These are phyloP conservation scores for Camelina laxa DNA, from an alignment of 345 rosid species.

Conservation along the genomic window DNA sequence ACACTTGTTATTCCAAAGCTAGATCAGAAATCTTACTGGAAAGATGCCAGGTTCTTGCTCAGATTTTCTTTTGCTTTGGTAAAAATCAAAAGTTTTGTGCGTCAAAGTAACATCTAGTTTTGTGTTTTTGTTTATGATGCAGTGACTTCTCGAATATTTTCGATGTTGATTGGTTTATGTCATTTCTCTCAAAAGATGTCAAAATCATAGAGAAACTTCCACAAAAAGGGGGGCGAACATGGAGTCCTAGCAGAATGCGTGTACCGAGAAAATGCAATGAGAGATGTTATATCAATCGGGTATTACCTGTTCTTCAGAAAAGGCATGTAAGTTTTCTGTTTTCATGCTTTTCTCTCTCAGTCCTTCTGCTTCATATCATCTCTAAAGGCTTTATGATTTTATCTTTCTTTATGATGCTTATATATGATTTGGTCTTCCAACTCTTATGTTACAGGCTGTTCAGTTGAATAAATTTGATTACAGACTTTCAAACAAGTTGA, in stretches of 20 bases:
- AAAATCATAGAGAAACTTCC: constrained; percentile 88
- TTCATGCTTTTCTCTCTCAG: constrained; percentile 38
- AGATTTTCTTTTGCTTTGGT: background rate
- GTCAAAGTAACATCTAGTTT: background rate
- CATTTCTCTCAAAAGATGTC: constrained; percentile 82
- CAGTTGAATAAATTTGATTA: constrained; percentile 90
- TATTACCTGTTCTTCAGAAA: constrained; percentile 92
- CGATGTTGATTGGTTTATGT: constrained; percentile 79
- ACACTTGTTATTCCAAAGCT: constrained; percentile 95
- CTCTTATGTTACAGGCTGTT: constrained; percentile 63
- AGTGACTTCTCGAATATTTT: constrained; percentile 91
- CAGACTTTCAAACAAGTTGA: constrained; percentile 88
- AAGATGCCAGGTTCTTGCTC: constrained; percentile 77
- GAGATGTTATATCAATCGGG: constrained; percentile 83
- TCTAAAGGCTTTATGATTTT: background rate
- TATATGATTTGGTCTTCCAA: constrained; percentile 21
- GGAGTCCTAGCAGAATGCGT: constrained; percentile 74
- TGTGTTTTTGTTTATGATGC: constrained; percentile 27
- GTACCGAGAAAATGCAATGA: constrained; percentile 95
- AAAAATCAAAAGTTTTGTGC: background rate
- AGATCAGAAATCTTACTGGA: constrained; percentile 98
- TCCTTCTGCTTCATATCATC: constrained; percentile 13
- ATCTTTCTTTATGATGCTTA: constrained; percentile 22
- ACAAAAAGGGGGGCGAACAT: constrained; percentile 61
- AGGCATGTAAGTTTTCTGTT: constrained; percentile 99